Conservation (phyloP, 2,329 filamentous ascomycete genomes). For the Zopfia rhizophila region DNA sequence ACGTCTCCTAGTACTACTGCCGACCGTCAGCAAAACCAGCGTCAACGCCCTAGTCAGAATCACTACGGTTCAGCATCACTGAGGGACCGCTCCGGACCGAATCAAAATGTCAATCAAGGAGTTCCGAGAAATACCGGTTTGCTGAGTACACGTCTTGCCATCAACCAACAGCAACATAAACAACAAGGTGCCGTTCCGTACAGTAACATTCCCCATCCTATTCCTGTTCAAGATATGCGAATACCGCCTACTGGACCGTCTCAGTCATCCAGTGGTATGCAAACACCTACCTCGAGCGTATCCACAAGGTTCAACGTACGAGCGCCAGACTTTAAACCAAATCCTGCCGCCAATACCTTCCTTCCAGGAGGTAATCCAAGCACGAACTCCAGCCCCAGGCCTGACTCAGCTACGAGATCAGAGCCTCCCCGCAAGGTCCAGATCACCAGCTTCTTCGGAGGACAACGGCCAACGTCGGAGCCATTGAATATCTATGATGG, state of each 20-base stretch:
- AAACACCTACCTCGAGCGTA: constrained; percentile 64
- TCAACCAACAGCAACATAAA: constrained; percentile 65
- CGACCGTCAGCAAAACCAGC: constrained; percentile 60
- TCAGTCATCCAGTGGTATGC: constrained; percentile 59
- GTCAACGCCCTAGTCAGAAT: constrained; percentile 52
- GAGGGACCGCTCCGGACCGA: constrained; percentile 51
- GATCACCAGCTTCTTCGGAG: constrained; percentile 67
- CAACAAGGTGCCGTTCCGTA: constrained; percentile 49
- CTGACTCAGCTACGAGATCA: constrained; percentile 55
- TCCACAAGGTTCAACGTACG: constrained; percentile 69
- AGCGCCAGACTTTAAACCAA: constrained; percentile 84
- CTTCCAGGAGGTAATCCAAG: constrained; percentile 73
- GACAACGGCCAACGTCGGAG: constrained; percentile 73
- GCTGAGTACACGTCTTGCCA: constrained; percentile 62
- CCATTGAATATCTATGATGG: constrained; percentile 62
- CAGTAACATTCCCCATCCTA: constrained; percentile 64
- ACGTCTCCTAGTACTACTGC: constrained; percentile 40
- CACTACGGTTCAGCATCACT: constrained; percentile 58
- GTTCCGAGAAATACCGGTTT: constrained; percentile 55
- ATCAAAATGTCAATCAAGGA: constrained; percentile 54
- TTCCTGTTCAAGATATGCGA: constrained; percentile 73
- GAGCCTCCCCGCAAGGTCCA: constrained; percentile 41
- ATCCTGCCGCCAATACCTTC: constrained; percentile 81
- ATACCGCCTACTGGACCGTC: constrained; percentile 78
- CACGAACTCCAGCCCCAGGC: constrained; percentile 75